A percentile compares a stretch with the other conserved stretches of the same genome.
Conservation (phyloP, 2,329 filamentous ascomycete species). For the Cercospora sp. region DNA sequence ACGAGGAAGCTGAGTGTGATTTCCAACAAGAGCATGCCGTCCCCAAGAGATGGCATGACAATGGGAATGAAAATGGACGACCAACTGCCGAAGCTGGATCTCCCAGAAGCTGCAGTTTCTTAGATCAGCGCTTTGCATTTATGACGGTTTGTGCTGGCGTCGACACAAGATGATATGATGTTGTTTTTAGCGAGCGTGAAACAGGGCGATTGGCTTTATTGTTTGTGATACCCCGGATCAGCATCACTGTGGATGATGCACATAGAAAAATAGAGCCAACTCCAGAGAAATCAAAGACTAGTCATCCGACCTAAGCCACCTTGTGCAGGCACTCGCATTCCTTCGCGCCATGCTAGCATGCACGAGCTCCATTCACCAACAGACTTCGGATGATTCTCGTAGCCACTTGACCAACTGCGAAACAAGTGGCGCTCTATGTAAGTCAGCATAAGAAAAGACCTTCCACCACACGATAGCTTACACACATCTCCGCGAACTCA, state of each 20-base stretch:
- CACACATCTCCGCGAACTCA: background rate
- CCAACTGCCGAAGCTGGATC: slow-evolving; percentile 19
- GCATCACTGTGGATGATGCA: background rate
- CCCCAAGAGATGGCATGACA: slow-evolving; percentile 32
- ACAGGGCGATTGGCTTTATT: background rate
- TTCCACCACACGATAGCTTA: background rate
- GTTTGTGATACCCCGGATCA: slow-evolving; percentile 11
- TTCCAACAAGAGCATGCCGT: slow-evolving; percentile 24
- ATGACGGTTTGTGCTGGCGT: background rate
- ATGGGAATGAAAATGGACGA: slow-evolving; percentile 31
- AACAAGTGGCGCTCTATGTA: background rate
- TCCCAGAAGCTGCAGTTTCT: slow-evolving; percentile 17
- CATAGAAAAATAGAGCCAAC: background rate
- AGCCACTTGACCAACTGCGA: background rate
- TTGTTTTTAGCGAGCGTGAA: background rate
- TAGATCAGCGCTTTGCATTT: slow-evolving; percentile 2
- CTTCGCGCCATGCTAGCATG: background rate
- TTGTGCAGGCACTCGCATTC: background rate
- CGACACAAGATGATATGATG: background rate
- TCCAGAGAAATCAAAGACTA: background rate
- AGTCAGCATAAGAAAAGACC: background rate
- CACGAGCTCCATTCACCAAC: background rate
- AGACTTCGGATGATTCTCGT: background rate
- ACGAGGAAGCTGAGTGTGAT: slow-evolving; percentile 29
- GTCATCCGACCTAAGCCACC: background rate